phyloP scores from a whole-genome alignment of 768 basidiomycete species.

The Pulveroboletus sp. region DNA sequence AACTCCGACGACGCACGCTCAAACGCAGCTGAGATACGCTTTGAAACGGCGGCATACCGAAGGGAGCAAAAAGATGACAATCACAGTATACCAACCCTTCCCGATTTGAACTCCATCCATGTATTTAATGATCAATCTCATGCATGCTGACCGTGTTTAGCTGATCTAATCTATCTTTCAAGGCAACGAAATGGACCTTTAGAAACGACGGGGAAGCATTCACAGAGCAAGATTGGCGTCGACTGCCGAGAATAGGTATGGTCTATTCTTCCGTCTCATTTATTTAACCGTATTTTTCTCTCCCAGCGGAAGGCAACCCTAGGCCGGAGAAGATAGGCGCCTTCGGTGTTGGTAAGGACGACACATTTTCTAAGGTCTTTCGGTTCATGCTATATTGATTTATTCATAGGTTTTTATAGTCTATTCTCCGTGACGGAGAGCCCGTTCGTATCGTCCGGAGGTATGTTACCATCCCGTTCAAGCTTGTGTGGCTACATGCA shows the following conservation, averaged over 20 bases:
- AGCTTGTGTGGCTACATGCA: no score
- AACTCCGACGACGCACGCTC: conserved; percentile 93
- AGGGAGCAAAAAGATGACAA: not conserved
- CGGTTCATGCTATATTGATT: not conserved
- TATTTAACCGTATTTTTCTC: not conserved
- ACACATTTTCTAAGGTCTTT: not conserved
- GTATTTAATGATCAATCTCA: conserved; percentile 32
- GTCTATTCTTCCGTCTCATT: not conserved
- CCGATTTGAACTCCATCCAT: conserved; percentile 58
- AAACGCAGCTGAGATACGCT: conserved; percentile 69
- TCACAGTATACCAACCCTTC: conserved; percentile 31
- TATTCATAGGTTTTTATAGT: conserved; percentile 59
- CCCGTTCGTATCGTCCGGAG: not conserved
- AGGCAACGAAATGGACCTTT: conserved; percentile 81
- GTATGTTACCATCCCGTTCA: not conserved
- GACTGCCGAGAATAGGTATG: conserved; percentile 84
- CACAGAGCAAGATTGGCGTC: conserved; percentile 79
- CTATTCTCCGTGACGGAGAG: conserved; percentile 65
- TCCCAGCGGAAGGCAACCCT: conserved; percentile 86
- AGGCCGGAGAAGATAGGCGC: conserved; percentile 94
- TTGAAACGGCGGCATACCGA: conserved; percentile 53
- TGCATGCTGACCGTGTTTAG: not conserved
- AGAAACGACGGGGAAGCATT: conserved; percentile 85
- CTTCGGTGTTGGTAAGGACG: conserved; percentile 71
- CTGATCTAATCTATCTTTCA: not conserved